phyloP scores from a whole-genome alignment of 1,139 yeast species.

The Scheffersomyces lignicola region DNA sequence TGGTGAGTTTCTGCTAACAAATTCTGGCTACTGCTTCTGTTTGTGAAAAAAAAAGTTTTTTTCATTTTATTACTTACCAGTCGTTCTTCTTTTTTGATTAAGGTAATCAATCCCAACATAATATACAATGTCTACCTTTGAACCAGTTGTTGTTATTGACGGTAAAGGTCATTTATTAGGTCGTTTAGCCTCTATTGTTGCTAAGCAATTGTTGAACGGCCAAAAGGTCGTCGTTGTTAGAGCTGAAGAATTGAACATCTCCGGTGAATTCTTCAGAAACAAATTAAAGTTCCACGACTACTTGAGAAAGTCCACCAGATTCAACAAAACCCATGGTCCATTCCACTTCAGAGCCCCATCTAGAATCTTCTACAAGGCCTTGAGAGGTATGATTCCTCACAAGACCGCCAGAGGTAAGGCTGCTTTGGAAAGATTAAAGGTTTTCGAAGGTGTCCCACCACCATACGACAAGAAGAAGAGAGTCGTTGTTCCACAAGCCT shows the following conservation, averaged over 20 bases:
- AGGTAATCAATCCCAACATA: slow-evolving; percentile 8
- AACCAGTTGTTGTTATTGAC: slow-evolving; percentile 96
- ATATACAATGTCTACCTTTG: slow-evolving; percentile 77
- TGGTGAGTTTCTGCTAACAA: no score
- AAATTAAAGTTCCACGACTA: slow-evolving; percentile 99
- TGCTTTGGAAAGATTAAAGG: slow-evolving; percentile 99
- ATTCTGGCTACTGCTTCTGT: no score
- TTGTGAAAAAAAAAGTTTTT: slow-evolving; percentile 7
- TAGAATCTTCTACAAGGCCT: slow-evolving; percentile 98
- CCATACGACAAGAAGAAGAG: slow-evolving; percentile 99
- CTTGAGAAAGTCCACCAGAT: slow-evolving; percentile 99
- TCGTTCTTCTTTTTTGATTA: slow-evolving; percentile 8
- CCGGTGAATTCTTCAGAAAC: slow-evolving; percentile 99
- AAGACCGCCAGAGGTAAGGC: slow-evolving; percentile 99
- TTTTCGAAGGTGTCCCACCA: slow-evolving; percentile 99
- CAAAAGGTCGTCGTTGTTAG: slow-evolving; percentile 98
- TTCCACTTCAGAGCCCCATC: slow-evolving; percentile 99
- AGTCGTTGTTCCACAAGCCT: slow-evolving; percentile 99
- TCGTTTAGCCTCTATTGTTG: slow-evolving; percentile 98
- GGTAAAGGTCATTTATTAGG: slow-evolving; percentile 99
- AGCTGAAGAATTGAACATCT: slow-evolving; percentile 97
- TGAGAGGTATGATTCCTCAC: slow-evolving; percentile 99
- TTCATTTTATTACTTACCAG: slow-evolving; percentile 9
- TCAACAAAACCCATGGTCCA: slow-evolving; percentile 98
- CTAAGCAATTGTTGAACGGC: slow-evolving; percentile 98